Percentiles rank a stretch among this genome's conserved stretches.
Evolutionary conservation across 2,329 filamentous ascomycete species (phyloP).

Genomic region (Epichloe bromicola): DNA sequence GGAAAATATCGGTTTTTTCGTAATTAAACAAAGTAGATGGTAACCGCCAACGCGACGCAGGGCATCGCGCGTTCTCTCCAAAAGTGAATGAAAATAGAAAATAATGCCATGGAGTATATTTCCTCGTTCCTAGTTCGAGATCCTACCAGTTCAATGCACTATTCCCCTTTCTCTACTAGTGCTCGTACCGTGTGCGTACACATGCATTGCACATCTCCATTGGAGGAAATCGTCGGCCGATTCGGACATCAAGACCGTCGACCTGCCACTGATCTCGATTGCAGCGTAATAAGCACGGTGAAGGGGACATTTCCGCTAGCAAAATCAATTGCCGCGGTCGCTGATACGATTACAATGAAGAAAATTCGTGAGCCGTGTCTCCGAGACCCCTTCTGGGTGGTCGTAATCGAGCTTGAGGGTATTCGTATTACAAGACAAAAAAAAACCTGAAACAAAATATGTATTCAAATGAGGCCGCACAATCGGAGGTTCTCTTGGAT

Average conservation of each 20-base stretch:
- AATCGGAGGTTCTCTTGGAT: slow-evolving; percentile 98
- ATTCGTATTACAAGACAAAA: slow-evolving; percentile 22
- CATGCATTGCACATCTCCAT: neutral
- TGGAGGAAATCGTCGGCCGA: neutral
- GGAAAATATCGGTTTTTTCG: slow-evolving; percentile 21
- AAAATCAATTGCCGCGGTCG: slow-evolving; percentile 8
- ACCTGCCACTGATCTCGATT: neutral
- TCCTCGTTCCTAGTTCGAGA: neutral
- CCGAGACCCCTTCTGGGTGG: slow-evolving; percentile 22
- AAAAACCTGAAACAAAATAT: slow-evolving; percentile 19
- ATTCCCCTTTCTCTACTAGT: neutral
- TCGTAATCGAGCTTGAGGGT: slow-evolving; percentile 31
- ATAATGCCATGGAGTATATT: slow-evolving; percentile 16
- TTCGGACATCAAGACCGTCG: neutral
- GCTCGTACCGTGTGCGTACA: neutral
- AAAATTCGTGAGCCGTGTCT: slow-evolving; percentile 24
- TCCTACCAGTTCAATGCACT: neutral
- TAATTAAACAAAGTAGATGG: slow-evolving; percentile 42
- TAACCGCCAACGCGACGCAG: slow-evolving; percentile 22
- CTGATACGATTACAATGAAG: slow-evolving; percentile 19
- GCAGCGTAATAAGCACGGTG: neutral
- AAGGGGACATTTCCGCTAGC: neutral
- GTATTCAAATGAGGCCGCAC: slow-evolving; percentile 82
- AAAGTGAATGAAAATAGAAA: neutral
- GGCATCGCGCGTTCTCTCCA: slow-evolving; percentile 9